Percentiles rank a stretch among this genome's conserved stretches.
Evolutionary conservation across 2,329 filamentous ascomycete genomes (phyloP).

Genomic region (Pleoardoris graminearum): DNA sequence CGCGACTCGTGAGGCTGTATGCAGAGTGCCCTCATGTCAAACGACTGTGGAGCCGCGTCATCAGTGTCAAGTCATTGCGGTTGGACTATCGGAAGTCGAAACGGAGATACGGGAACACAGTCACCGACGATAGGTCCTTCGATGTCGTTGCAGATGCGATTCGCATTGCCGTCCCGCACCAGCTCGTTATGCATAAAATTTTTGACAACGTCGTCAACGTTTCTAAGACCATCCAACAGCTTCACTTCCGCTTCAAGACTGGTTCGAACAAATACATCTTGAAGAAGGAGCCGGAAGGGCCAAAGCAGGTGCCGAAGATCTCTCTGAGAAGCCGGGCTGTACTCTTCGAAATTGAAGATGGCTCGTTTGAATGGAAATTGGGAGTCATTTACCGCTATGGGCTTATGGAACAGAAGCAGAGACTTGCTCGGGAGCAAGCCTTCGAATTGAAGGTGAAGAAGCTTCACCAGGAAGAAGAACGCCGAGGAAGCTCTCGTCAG

Average conservation of each 20-base stretch:
- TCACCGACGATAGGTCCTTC: constrained; percentile 76
- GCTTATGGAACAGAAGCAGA: constrained; percentile 84
- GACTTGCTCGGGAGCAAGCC: constrained; percentile 85
- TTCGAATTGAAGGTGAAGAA: constrained; percentile 86
- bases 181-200: constrained; percentile 84
- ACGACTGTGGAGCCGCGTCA: constrained; percentile 80
- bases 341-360: constrained; percentile 91
- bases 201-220: constrained; percentile 93
- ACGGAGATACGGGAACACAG: constrained; percentile 64
- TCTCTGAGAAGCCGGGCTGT: constrained; percentile 80
- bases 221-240: constrained; percentile 81
- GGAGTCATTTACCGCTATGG: constrained; percentile 92
- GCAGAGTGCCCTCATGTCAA: constrained; percentile 83
- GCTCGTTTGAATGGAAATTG: constrained; percentile 95
- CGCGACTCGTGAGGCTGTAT: constrained; percentile 80
- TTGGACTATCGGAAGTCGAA: constrained; percentile 79
- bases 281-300: constrained; percentile 79
- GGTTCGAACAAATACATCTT: constrained; percentile 87
- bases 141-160: constrained; percentile 86
- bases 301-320: constrained; percentile 84
- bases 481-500: constrained; percentile 53
- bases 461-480: constrained; percentile 66
- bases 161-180: constrained; percentile 84
- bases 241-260: constrained; percentile 91
- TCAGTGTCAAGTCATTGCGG: constrained; percentile 80